Evolutionary conservation across 2,329 filamentous ascomycete species (phyloP).

Genomic region (Talaromyces verruculosus): DNA sequence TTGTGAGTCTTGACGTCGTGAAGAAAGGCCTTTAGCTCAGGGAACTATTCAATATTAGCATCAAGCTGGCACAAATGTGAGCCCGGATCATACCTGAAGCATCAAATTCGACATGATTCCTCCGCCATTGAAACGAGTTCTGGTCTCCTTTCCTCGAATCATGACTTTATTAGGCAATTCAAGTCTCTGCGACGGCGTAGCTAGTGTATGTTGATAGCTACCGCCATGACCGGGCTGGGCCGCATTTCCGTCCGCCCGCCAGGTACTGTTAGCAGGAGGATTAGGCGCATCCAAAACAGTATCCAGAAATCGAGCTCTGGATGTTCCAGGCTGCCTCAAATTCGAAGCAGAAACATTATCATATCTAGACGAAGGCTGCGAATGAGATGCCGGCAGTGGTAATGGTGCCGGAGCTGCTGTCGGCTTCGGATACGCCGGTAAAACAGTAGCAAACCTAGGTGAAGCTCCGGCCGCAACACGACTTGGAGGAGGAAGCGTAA

Average conservation of each 20-base stretch:
- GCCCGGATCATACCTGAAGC: slow-evolving; percentile 35
- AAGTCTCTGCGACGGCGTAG: slow-evolving; percentile 35
- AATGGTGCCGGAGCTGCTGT: not conserved
- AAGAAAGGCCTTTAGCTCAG: slow-evolving; percentile 39
- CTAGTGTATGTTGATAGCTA: slow-evolving; percentile 24
- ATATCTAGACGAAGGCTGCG: not conserved
- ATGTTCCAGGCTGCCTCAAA: slow-evolving; percentile 1
- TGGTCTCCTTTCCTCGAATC: slow-evolving; percentile 41
- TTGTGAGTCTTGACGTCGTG: slow-evolving; percentile 40
- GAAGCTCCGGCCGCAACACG: slow-evolving; percentile 8
- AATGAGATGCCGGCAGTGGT: not conserved
- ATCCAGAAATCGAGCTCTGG: slow-evolving; percentile 20
- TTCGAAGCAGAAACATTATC: slow-evolving; percentile 1
- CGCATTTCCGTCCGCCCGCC: slow-evolving; percentile 2
- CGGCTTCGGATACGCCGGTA: slow-evolving; percentile 4
- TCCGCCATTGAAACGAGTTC: slow-evolving; percentile 43
- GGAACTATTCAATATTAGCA: slow-evolving; percentile 32
- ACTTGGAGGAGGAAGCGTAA: slow-evolving; percentile 18
- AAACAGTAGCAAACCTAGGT: slow-evolving; percentile 9
- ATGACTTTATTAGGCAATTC: slow-evolving; percentile 37
- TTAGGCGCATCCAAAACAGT: slow-evolving; percentile 21
- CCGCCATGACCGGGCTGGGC: not conserved
- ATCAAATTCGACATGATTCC: slow-evolving; percentile 43
- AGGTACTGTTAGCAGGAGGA: not conserved
- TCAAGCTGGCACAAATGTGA: not conserved